Percentiles rank a stretch among this genome's conserved stretches.
These are phyloP conservation scores for Yarrowia galli DNA, from an alignment of 1,139 yeast species.

Conservation along the genomic window DNA sequence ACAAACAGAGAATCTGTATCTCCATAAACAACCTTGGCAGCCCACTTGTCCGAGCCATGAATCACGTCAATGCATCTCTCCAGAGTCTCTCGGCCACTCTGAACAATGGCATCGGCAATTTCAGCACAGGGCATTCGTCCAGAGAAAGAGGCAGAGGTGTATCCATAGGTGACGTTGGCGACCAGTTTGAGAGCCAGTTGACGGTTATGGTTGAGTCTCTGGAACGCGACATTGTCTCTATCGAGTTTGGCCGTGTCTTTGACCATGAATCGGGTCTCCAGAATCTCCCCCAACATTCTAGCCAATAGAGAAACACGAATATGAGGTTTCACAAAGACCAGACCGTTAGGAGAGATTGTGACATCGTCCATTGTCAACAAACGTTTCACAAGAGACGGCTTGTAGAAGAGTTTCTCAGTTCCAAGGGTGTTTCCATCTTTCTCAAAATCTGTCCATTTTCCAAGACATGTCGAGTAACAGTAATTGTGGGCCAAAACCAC, in stretches of 20 bases:
- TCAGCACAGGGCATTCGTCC: slow-evolving; percentile 98
- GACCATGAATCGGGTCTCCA: slow-evolving; percentile 79
- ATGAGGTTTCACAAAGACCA: slow-evolving; percentile 70
- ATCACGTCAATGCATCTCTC: slow-evolving; percentile 73
- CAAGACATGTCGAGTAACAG: slow-evolving; percentile 87
- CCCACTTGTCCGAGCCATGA: slow-evolving; percentile 67
- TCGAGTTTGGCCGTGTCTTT: slow-evolving; percentile 71
- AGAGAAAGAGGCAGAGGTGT: slow-evolving; percentile 90
- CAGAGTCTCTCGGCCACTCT: slow-evolving; percentile 86
- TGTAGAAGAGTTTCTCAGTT: slow-evolving; percentile 57
- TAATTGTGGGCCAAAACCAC: slow-evolving; percentile 90
- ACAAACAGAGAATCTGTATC: slow-evolving; percentile 95
- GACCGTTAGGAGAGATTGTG: slow-evolving; percentile 84
- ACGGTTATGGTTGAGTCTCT: slow-evolving; percentile 70
- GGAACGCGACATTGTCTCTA: slow-evolving; percentile 55
- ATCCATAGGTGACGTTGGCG: slow-evolving; percentile 96
- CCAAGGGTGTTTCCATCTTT: slow-evolving; percentile 62
- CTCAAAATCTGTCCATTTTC: slow-evolving; percentile 63
- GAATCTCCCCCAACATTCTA: slow-evolving; percentile 81
- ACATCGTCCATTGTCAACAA: slow-evolving; percentile 58
- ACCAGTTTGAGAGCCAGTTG: slow-evolving; percentile 88
- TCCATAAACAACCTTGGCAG: slow-evolving; percentile 94
- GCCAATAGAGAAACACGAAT: slow-evolving; percentile 78
- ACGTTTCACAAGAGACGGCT: slow-evolving; percentile 63
- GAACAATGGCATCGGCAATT: slow-evolving; percentile 91